A percentile compares a stretch with the other conserved stretches of the same genome.
Conservation (phyloP, 2,329 filamentous ascomycete genomes). For the Pseudofabraea citricarpa region DNA sequence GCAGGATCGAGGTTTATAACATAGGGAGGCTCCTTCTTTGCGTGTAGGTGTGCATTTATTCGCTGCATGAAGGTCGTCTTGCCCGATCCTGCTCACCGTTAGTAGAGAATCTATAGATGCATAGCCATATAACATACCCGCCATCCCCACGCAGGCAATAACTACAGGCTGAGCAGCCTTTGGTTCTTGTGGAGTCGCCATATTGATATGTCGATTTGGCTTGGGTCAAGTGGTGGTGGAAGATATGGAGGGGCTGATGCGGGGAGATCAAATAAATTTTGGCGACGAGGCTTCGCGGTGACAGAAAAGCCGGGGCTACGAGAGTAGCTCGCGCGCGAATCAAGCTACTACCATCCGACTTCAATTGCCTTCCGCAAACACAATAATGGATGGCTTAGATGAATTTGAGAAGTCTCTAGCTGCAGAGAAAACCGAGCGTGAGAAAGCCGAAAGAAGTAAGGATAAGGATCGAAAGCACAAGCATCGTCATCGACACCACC, state of each 20-base stretch:
- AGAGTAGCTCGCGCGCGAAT: not conserved
- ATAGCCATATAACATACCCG: slow-evolving; percentile 46
- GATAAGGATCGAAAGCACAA: slow-evolving; percentile 34
- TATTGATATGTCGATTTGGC: slow-evolving; percentile 10
- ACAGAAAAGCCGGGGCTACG: not conserved
- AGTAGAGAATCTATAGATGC: not conserved
- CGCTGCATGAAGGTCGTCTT: slow-evolving; percentile 99
- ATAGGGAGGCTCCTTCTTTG: slow-evolving; percentile 76
- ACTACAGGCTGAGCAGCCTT: slow-evolving; percentile 54
- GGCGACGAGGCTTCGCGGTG: not conserved
- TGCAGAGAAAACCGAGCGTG: slow-evolving; percentile 53
- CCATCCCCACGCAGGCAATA: slow-evolving; percentile 96
- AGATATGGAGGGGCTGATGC: slow-evolving; percentile 3
- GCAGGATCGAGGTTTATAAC: slow-evolving; percentile 97
- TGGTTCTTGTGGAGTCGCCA: slow-evolving; percentile 33
- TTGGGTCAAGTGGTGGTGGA: slow-evolving; percentile 3
- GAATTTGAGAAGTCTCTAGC: slow-evolving; percentile 78
- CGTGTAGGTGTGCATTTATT: slow-evolving; percentile 89
- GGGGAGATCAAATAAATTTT: not conserved
- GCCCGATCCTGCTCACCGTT: slow-evolving; percentile 62
- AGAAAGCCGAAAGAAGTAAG: slow-evolving; percentile 41
- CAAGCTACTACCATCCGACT: not conserved
- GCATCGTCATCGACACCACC: slow-evolving; percentile 26
- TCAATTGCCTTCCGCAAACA: not conserved
- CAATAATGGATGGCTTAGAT: slow-evolving; percentile 48